Conservation (phyloP, 106 monocot genomes). For the Alisma plantagoaquatica region DNA sequence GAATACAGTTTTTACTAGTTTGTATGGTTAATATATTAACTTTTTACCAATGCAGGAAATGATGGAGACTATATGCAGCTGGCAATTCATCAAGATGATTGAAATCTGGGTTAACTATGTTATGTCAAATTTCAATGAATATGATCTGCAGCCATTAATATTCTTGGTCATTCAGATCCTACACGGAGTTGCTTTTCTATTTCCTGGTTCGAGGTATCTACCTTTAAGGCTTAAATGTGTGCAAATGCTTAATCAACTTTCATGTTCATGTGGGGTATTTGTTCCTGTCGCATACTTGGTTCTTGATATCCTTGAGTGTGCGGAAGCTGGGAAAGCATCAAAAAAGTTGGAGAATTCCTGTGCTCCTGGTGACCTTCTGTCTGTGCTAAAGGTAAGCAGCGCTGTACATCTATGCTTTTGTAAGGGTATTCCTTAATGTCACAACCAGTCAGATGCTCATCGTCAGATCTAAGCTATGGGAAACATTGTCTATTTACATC, state of each 20-base stretch:
- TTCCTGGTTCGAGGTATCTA: constrained; percentile 44
- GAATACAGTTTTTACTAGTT: too few relatives aligned
- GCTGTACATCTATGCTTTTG: too few relatives aligned
- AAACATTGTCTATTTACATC: too few relatives aligned
- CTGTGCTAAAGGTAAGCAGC: too few relatives aligned
- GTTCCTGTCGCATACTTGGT: constrained; percentile 59
- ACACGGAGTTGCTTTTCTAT: constrained; percentile 48
- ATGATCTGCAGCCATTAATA: constrained; percentile 43
- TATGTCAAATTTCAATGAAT: constrained; percentile 35
- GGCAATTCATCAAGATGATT: constrained; percentile 58
- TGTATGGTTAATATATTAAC: too few relatives aligned
- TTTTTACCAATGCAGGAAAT: constrained; percentile 84
- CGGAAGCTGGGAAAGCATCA: constrained; percentile 16
- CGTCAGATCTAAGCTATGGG: too few relatives aligned
- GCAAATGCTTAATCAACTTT: constrained; percentile 84
- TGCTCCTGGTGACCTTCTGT: too few relatives aligned
- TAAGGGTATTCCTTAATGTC: too few relatives aligned
- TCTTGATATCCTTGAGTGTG: constrained; percentile 44
- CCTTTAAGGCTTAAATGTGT: constrained; percentile 70
- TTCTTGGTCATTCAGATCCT: constrained; percentile 39
- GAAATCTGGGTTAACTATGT: constrained; percentile 64
- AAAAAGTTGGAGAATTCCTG: too few relatives aligned
- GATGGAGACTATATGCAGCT: constrained; percentile 47
- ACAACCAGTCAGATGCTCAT: too few relatives aligned
- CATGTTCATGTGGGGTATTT: constrained; percentile 50